These are phyloP conservation scores for Fusarium incarnatum DNA, from an alignment of 2,329 filamentous ascomycete species.

Conservation along the genomic window DNA sequence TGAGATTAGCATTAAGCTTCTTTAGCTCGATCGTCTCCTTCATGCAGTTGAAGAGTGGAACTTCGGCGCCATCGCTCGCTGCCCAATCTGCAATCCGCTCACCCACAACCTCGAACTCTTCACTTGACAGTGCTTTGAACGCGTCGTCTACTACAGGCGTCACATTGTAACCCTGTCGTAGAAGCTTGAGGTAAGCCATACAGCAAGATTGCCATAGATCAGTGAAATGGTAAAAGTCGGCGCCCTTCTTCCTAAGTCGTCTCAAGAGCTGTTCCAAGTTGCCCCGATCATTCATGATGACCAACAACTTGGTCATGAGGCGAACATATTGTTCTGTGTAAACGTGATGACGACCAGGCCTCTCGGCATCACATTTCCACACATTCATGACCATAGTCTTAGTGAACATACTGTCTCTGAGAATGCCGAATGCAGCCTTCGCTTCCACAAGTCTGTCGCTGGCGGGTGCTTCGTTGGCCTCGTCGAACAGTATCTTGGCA, in stretches of 20 bases:
- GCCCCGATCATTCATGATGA: constrained; percentile 77
- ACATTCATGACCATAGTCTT: constrained; percentile 96
- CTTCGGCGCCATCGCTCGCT: constrained; percentile 52
- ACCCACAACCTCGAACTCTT: constrained; percentile 69
- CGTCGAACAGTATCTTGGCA: constrained; percentile 65
- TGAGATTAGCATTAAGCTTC: constrained; percentile 84
- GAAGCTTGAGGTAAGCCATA: constrained; percentile 63
- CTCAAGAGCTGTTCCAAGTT: constrained; percentile 83
- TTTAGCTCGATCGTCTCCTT: constrained; percentile 70
- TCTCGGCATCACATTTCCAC: constrained; percentile 91
- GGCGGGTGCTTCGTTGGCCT: constrained; percentile 53
- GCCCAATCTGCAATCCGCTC: constrained; percentile 68
- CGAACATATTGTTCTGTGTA: constrained; percentile 89
- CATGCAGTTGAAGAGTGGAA: constrained; percentile 64
- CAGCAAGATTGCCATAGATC: constrained; percentile 71
- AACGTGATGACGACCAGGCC: constrained; percentile 87
- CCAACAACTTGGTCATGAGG: constrained; percentile 81
- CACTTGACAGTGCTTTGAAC: constrained; percentile 64
- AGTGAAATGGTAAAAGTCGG: constrained; percentile 75
- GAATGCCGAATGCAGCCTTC: constrained; percentile 81
- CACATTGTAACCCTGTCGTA: constrained; percentile 63
- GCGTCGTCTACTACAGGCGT: constrained; percentile 62
- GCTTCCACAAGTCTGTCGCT: constrained; percentile 71
- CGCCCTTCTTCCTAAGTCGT: constrained; percentile 82
- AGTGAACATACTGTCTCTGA: constrained; percentile 80